These are phyloP conservation scores for Acephala macrosclerotiorum DNA, from an alignment of 2,329 filamentous ascomycete species.

Conservation along the genomic window DNA sequence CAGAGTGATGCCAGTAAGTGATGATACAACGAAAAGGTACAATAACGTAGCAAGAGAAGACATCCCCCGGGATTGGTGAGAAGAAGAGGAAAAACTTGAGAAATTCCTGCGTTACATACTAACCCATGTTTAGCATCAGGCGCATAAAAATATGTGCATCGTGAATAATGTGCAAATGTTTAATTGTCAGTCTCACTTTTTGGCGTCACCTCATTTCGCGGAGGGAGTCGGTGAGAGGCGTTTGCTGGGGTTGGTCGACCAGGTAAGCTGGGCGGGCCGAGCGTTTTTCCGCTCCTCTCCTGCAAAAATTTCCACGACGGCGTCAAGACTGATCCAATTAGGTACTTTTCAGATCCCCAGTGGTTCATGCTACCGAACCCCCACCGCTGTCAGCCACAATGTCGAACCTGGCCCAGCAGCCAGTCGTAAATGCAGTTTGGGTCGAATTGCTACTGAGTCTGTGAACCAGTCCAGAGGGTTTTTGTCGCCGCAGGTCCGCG, in stretches of 20 bases:
- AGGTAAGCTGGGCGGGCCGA: conserved; percentile 18
- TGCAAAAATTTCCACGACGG: conserved; percentile 10
- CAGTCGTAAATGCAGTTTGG: conserved; percentile 17
- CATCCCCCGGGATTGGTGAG: conserved; percentile 21
- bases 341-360: conserved; percentile 21
- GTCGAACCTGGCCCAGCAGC: neutral
- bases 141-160: conserved; percentile 14
- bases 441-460: conserved; percentile 11
- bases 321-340: conserved; percentile 12
- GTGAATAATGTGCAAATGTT: conserved; percentile 18
- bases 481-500: conserved; percentile 13
- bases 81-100: conserved; percentile 15
- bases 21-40: conserved; percentile 22
- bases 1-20: conserved; percentile 16
- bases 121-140: conserved; percentile 5
- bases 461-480: conserved; percentile 16
- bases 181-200: conserved; percentile 24
- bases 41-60: conserved; percentile 22
- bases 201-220: conserved; percentile 18
- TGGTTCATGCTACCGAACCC: conserved; percentile 20
- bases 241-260: conserved; percentile 12
- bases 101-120: conserved; percentile 16
- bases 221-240: conserved; percentile 25
- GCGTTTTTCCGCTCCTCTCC: conserved; percentile 20
- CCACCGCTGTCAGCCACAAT: conserved; percentile 12